phyloP scores from a whole-genome alignment of 768 basidiomycete genomes.

The Omphalotus guepiniiformis region DNA sequence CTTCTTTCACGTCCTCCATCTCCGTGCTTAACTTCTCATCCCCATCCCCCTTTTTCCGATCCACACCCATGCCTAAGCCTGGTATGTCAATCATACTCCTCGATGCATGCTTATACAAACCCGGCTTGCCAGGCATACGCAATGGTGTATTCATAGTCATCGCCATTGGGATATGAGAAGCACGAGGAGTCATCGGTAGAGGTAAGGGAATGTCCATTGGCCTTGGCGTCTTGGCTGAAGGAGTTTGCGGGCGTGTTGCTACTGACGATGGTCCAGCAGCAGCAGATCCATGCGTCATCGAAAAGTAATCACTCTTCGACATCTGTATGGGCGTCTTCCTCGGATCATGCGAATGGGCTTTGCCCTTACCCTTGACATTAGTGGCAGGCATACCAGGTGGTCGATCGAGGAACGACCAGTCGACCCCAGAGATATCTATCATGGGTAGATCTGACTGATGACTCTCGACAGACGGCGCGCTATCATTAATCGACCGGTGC shows the following conservation, averaged over 20 bases:
- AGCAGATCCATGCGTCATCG: neutral
- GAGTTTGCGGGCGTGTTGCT: neutral
- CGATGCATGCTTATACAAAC: slow-evolving; percentile 56
- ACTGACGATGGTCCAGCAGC: neutral
- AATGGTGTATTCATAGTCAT: slow-evolving; percentile 4
- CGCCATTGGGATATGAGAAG: slow-evolving; percentile 5
- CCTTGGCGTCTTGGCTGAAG: neutral
- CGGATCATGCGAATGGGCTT: slow-evolving; percentile 8
- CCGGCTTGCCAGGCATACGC: slow-evolving; percentile 25
- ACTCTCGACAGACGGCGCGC: neutral
- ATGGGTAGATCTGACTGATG: slow-evolving; percentile 2
- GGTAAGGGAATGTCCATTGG: slow-evolving; percentile 20
- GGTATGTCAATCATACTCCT: slow-evolving; percentile 61
- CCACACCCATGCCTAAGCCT: slow-evolving; percentile 19
- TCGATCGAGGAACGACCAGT: neutral
- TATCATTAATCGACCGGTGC: neutral
- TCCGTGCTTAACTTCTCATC: neutral
- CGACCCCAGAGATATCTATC: slow-evolving; percentile 4
- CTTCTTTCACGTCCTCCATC: neutral
- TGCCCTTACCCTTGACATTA: slow-evolving; percentile 8
- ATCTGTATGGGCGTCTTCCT: slow-evolving; percentile 10
- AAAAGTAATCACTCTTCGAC: slow-evolving; percentile 9
- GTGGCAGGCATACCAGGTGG: no score
- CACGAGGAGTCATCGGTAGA: slow-evolving; percentile 14
- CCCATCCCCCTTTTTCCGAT: neutral